Conservation (phyloP, 1,284 basidiomycete genomes). For the Ustilago bromivora region DNA sequence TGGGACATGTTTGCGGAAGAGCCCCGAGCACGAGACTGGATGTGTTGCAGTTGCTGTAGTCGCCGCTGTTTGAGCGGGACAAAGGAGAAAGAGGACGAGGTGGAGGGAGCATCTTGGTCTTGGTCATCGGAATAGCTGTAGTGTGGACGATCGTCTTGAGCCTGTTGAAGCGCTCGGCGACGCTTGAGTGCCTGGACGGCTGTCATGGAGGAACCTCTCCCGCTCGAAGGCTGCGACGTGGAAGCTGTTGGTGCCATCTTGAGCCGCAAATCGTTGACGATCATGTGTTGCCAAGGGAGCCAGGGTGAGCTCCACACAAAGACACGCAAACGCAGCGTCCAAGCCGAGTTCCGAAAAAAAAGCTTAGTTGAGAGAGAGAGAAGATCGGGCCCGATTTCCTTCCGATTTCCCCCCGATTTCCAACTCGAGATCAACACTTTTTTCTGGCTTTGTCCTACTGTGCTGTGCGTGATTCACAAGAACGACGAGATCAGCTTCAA, state of each 20-base stretch:
- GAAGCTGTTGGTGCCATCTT: conserved; percentile 35
- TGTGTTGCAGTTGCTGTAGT: conserved; percentile 79
- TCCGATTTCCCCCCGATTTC: too few relatives aligned
- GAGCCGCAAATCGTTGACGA: neutral
- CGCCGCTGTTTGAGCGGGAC: conserved; percentile 87
- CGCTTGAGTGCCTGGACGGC: conserved; percentile 49
- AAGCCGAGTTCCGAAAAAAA: conserved; percentile 18
- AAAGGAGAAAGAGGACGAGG: conserved; percentile 76
- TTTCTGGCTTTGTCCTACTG: too few relatives aligned
- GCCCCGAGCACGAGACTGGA: conserved; percentile 29
- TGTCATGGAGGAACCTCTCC: conserved; percentile 21
- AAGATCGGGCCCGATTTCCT: too few relatives aligned
- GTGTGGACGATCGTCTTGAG: conserved; percentile 36
- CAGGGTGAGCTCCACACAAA: neutral
- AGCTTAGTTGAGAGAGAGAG: too few relatives aligned
- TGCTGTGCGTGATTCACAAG: too few relatives aligned
- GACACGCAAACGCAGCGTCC: neutral
- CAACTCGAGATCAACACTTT: conserved; percentile 21
- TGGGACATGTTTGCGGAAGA: neutral
- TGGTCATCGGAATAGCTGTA: conserved; percentile 65
- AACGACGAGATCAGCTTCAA: too few relatives aligned
- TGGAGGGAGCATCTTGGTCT: conserved; percentile 74
- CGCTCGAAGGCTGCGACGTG: neutral
- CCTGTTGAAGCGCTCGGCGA: conserved; percentile 38
- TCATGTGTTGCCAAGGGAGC: too few relatives aligned